Base-by-base conservation (phyloP, 2,329 filamentous ascomycete species). In the Coleophoma crateriformis region DNA sequence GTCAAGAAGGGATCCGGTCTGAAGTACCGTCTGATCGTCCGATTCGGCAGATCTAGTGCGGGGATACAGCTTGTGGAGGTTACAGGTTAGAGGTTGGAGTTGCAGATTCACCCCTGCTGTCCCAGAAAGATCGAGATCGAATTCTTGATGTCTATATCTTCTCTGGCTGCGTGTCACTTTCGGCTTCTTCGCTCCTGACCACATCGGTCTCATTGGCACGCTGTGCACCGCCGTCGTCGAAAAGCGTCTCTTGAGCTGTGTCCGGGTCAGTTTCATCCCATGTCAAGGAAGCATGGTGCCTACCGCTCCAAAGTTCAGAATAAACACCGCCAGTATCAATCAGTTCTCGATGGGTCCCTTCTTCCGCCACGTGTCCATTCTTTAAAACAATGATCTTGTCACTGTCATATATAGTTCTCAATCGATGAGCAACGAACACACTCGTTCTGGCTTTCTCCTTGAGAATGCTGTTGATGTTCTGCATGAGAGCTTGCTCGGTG, bases 331-430 rank as follows among this genome's bases (percentile, higher is more conserved):
- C 85, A 14, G 71, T 74, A 58, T 94, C 87, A 54, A 97, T 82
- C 51, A 99, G 71, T 65, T 94, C 81, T 51, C 86, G 79, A 67
- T 99, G 94, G 14, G 88, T 95, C 13, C 94, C 94, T 67, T 81
- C 83, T 71, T 97, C 94, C 2, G 85, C 89, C n/a, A 97, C 90
- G 13, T 74, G 75, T 0, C 94, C 94, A 52, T 88, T 84, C 64
- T 85, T 86, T 50, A 97, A 72, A 35, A 97, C 94, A 60, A 97
- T 91, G 59, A 97, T 97, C 60, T 91, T 73, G 68, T 97, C 88
- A 37, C 88, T 88, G 62, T 97, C 94, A 62, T 88, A 95, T 57
- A 99, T 96, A 0, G 94, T 97, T 47, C 92, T 81, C 52, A 99
- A 71, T 15, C 94, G 81, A 68, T 97, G 94, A 7, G 94, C 94